A percentile compares a stretch with the other conserved stretches of the same genome.
phyloP scores from a whole-genome alignment of 2,329 filamentous ascomycete genomes.

The Chaetomiaceae sp. region DNA sequence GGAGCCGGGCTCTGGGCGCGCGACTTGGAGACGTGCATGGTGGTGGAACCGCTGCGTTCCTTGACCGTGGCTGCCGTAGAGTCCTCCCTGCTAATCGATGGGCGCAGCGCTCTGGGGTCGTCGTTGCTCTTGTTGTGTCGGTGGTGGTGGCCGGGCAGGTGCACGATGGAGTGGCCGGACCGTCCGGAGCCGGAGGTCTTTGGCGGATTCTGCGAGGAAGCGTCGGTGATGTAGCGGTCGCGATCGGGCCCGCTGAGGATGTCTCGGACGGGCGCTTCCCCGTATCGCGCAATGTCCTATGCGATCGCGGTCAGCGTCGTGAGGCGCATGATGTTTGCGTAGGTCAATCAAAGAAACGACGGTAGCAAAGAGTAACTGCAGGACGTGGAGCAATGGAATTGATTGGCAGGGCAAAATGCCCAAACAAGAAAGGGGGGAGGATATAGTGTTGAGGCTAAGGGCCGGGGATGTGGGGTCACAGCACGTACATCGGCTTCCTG shows the following conservation, averaged over 20 bases:
- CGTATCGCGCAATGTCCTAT: slow-evolving; percentile 72
- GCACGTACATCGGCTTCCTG: slow-evolving; percentile 72
- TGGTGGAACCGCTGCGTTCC: slow-evolving; percentile 47
- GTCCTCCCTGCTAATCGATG: slow-evolving; percentile 73
- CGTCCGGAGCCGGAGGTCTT: slow-evolving; percentile 62
- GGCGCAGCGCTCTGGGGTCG: slow-evolving; percentile 61
- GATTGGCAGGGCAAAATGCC: slow-evolving; percentile 8
- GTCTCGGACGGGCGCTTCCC: slow-evolving; percentile 71
- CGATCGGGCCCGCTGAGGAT: slow-evolving; percentile 65
- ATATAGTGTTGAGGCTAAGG: slow-evolving; percentile 12
- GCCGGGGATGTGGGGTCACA: slow-evolving; percentile 13
- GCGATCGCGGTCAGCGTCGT: slow-evolving; percentile 12
- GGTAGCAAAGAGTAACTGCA: background rate
- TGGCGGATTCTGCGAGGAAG: slow-evolving; percentile 43
- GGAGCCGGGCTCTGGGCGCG: slow-evolving; percentile 80
- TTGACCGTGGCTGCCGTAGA: slow-evolving; percentile 51
- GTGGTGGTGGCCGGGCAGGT: slow-evolving; percentile 60
- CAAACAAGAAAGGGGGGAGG: slow-evolving; percentile 26
- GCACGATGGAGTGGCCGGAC: slow-evolving; percentile 56
- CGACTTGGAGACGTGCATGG: slow-evolving; percentile 44
- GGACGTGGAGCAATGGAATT: background rate
- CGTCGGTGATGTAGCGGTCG: slow-evolving; percentile 58
- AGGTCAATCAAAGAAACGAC: slow-evolving; percentile 3
- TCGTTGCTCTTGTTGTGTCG: slow-evolving; percentile 69
- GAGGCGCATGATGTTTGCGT: slow-evolving; percentile 8